A percentile compares a stretch with the other conserved stretches of the same genome.
phyloP scores from a whole-genome alignment of 192 early-diverging fungal genomes.

The Backusella psychrophila region DNA sequence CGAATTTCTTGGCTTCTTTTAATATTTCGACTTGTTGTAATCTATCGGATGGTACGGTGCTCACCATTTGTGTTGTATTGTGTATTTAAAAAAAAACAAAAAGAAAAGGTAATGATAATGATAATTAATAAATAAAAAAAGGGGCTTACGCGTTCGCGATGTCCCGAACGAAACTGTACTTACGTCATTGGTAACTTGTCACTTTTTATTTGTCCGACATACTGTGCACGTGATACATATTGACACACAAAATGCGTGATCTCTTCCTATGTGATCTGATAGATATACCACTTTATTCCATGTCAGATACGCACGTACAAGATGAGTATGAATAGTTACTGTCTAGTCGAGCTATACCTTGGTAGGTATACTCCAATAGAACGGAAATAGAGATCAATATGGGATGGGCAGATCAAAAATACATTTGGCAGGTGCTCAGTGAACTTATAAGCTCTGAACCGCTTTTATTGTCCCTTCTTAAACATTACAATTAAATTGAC shows the following conservation, averaged over 20 bases:
- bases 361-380: not conserved
- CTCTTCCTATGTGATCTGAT: too few species aligned
- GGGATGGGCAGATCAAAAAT: not conserved
- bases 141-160: constrained; percentile 13
- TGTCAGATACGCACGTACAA: too few species aligned
- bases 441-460: not conserved
- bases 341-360: not conserved
- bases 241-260: too few species aligned
- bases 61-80: not conserved
- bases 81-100: not conserved
- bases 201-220: not conserved
- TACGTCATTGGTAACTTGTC: not conserved
- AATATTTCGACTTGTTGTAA: constrained; percentile 55
- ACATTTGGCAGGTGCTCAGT: not conserved
- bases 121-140: not conserved
- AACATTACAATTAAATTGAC: too few species aligned
- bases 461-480: too few species aligned
- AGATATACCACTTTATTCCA: too few species aligned
- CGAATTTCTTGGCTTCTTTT: constrained; percentile 53
- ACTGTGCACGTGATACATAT: not conserved
- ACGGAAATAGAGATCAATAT: not conserved
- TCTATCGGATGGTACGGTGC: constrained; percentile 6
- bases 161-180: not conserved
- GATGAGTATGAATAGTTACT: too few species aligned
- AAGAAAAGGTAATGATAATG: not conserved